Evolutionary conservation across 108 stramenopile species (phyloP).

Genomic region (Cyclotella kingstonii): DNA sequence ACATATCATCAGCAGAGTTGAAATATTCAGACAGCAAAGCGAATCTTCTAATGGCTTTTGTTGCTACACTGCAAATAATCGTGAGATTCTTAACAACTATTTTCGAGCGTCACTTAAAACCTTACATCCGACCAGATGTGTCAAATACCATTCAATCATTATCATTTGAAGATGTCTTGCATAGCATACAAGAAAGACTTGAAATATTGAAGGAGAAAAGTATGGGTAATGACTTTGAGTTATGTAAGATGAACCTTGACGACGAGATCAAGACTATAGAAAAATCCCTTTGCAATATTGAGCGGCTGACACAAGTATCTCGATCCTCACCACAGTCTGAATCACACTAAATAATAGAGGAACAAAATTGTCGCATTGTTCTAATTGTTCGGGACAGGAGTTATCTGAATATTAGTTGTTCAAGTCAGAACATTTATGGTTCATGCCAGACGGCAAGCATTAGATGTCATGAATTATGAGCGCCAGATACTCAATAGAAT

Average conservation of each 20-base stretch:
- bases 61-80: conserved; percentile 5
- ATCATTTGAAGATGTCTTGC: conserved; percentile 11
- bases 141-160: conserved; percentile 13
- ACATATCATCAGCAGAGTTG: neutral
- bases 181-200: conserved; percentile 6
- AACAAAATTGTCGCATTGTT: too few species aligned
- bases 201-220: conserved; percentile 26
- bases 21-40: too few species aligned
- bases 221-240: conserved; percentile 4
- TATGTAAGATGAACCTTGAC: neutral
- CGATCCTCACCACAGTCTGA: too few species aligned
- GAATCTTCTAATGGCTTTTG: neutral
- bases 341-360: too few species aligned
- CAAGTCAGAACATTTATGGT: too few species aligned
- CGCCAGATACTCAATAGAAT: too few species aligned
- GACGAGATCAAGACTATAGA: conserved; percentile 4
- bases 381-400: too few species aligned
- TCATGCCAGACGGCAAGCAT: too few species aligned
- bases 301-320: neutral
- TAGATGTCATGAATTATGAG: too few species aligned
- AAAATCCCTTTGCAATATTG: neutral
- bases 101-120: conserved; percentile 9
- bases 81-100: conserved; percentile 3
- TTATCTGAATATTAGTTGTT: too few species aligned
- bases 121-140: conserved; percentile 12